These are phyloP conservation scores for Senna tora DNA, from an alignment of 306 rosid genomes.

Conservation along the genomic window DNA sequence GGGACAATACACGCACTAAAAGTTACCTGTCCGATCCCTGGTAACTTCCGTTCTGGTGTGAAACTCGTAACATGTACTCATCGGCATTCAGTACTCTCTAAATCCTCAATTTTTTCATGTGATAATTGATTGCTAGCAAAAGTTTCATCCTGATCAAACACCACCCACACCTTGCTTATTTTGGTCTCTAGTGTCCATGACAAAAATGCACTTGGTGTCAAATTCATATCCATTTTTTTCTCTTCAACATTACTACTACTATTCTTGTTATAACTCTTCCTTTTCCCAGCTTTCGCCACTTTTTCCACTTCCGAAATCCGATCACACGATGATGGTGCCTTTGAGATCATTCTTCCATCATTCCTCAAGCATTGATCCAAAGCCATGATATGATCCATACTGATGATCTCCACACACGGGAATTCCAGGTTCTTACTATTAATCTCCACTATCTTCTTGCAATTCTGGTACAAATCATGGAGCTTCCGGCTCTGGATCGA, in stretches of 20 bases:
- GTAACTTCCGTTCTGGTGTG: too few relatives aligned
- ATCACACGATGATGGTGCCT: slow-evolving; percentile 27
- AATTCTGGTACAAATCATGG: slow-evolving; percentile 55
- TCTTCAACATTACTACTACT: slow-evolving; percentile 27
- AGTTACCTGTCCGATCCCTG: too few relatives aligned
- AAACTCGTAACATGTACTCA: too few relatives aligned
- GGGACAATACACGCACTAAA: too few relatives aligned
- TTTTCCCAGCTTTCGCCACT: slow-evolving; percentile 27
- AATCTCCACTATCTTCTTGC: slow-evolving; percentile 52
- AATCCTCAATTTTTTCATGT: too few relatives aligned
- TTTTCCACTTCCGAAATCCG: slow-evolving; percentile 31
- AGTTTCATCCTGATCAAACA: slow-evolving; percentile 63
- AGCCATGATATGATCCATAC: slow-evolving; percentile 49
- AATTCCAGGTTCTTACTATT: slow-evolving; percentile 57
- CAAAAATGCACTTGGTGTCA: slow-evolving; percentile 44
- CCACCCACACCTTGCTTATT: slow-evolving; percentile 69
- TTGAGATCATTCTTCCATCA: slow-evolving; percentile 32
- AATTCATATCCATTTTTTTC: slow-evolving; percentile 36
- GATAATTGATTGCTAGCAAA: too few relatives aligned
- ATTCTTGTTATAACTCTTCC: too few relatives aligned
- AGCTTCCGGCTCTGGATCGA: slow-evolving; percentile 54
- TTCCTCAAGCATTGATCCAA: slow-evolving; percentile 45
- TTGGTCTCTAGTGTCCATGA: slow-evolving; percentile 62
- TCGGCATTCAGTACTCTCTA: too few relatives aligned
- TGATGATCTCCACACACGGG: slow-evolving; percentile 60